Evolutionary conservation across 2,329 filamentous ascomycete genomes (phyloP), one percentile per base, ranked within the genome.

Genomic region (Pleomassaria siparia): DNA sequence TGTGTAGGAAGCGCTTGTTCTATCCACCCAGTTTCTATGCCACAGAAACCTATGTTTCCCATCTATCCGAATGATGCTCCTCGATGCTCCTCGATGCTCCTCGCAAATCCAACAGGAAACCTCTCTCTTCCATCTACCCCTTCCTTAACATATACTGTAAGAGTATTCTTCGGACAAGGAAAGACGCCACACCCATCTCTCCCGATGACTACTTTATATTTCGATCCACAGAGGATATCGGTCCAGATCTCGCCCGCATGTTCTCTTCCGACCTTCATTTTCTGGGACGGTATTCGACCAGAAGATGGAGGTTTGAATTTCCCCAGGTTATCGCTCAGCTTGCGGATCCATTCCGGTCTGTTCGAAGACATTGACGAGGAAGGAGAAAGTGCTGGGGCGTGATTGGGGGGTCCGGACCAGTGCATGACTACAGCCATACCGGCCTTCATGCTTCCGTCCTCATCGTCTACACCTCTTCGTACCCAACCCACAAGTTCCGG

Each of bases 181-280:
- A 45, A 21, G 11, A 29, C 6, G 13, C 78, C 83, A 58, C 72
- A 82, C 0, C 84, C 84, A 28, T 77, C 70, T 2, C 70, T 62
- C 47, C 80, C 81, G 55, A 87, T 83, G 7, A 65, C 60, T 1
- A 85, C 76, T 41, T 79, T 72, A 0, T 72, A 72, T 73, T 75
- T 77, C 8, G 72, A 72, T 73, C 75, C 77, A 8, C 71, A 75
- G 40, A 82, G 63, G 3, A 86, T 59, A 70, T 87, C 83, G 0
- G 79, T 81, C 82, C 83, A 87, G 12, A 70, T 58, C 63, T 86
- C 80, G 1, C 80, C 81, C 0, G 73, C 73, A 58, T 82, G 79
- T 10, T 68, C 64, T 37, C 69, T 63, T 0, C 83, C 84, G 18
- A 85, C 80, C 55, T 73, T 76, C 82, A 86, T 86, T 8, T 2